A percentile compares a stretch with the other conserved stretches of the same genome.
Evolutionary conservation across 2,329 filamentous ascomycete genomes (phyloP).

Genomic region (Diaporthe caulivora): DNA sequence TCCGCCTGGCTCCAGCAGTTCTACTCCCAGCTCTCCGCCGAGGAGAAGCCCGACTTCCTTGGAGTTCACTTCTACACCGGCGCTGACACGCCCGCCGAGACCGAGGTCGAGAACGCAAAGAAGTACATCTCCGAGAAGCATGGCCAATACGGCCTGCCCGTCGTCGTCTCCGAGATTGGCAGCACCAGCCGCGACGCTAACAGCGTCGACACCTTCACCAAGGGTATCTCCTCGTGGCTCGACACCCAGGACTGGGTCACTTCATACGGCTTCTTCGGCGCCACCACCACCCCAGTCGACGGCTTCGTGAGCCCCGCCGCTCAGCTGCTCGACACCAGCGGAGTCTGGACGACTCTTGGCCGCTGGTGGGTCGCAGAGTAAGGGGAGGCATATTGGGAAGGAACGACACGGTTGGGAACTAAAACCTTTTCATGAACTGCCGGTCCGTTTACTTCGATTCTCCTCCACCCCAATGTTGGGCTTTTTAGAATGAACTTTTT

Average conservation of each 20-base stretch:
- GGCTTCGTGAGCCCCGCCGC: slow-evolving; percentile 59
- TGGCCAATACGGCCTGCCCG: slow-evolving; percentile 49
- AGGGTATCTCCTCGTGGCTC: slow-evolving; percentile 56
- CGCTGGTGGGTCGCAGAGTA: slow-evolving; percentile 8
- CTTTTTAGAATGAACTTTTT: slow-evolving; percentile 24
- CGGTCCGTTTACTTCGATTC: slow-evolving; percentile 23
- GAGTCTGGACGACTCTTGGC: slow-evolving; percentile 51
- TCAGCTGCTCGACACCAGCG: slow-evolving; percentile 58
- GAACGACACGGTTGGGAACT: slow-evolving; percentile 1
- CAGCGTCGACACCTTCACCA: slow-evolving; percentile 54
- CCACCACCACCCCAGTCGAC: slow-evolving; percentile 56
- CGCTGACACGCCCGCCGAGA: slow-evolving; percentile 46
- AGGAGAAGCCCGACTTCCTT: slow-evolving; percentile 54
- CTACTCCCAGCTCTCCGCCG: slow-evolving; percentile 49
- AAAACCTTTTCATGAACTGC: slow-evolving; percentile 14
- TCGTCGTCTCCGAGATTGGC: slow-evolving; percentile 58
- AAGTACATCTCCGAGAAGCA: slow-evolving; percentile 52
- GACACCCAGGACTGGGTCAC: slow-evolving; percentile 55
- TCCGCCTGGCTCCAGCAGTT: slow-evolving; percentile 56
- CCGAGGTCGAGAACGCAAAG: slow-evolving; percentile 50
- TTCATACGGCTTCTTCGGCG: slow-evolving; percentile 60
- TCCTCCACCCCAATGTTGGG: not conserved
- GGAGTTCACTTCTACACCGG: slow-evolving; percentile 59
- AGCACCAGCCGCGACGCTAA: slow-evolving; percentile 52
- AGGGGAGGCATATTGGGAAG: not conserved